A percentile compares a stretch with the other conserved stretches of the same genome.
Evolutionary conservation across 2,329 filamentous ascomycete genomes (phyloP).

Genomic region (Fusarium buharicum): DNA sequence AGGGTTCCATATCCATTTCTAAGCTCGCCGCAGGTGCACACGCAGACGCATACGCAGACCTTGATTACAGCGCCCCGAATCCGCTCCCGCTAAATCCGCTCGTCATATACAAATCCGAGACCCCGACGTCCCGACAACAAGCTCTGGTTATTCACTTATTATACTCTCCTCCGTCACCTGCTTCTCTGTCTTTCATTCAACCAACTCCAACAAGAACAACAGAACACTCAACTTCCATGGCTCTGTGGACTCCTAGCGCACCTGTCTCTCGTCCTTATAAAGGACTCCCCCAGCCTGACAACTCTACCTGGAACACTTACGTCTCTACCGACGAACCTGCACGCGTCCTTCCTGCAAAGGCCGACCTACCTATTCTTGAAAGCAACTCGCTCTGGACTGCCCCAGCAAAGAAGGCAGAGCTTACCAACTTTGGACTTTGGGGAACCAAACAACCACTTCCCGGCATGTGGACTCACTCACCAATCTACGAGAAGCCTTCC

Average conservation of each 20-base stretch:
- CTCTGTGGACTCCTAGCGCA: slow-evolving; percentile 43
- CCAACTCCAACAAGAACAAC: slow-evolving; percentile 10
- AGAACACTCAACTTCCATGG: slow-evolving; percentile 32
- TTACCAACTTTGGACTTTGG: slow-evolving; percentile 41
- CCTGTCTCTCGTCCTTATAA: slow-evolving; percentile 35
- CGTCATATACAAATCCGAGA: slow-evolving; percentile 36
- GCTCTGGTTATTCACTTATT: slow-evolving; percentile 20
- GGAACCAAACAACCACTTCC: slow-evolving; percentile 32
- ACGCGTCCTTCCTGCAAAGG: slow-evolving; percentile 46
- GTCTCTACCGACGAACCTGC: slow-evolving; percentile 41
- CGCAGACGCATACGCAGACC: slow-evolving; percentile 3
- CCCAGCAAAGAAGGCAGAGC: slow-evolving; percentile 31
- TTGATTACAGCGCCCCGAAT: slow-evolving; percentile 24
- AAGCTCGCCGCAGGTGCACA: slow-evolving; percentile 13
- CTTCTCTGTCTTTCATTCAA: slow-evolving; percentile 16
- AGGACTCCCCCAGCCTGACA: slow-evolving; percentile 53
- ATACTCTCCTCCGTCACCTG: slow-evolving; percentile 17
- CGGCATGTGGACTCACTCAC: slow-evolving; percentile 41
- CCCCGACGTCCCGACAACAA: slow-evolving; percentile 29
- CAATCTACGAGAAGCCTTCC: slow-evolving; percentile 28
- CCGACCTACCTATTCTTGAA: slow-evolving; percentile 48
- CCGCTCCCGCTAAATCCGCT: slow-evolving; percentile 36
- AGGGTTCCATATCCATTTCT: slow-evolving; percentile 39
- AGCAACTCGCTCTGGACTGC: slow-evolving; percentile 53
- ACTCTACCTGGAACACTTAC: slow-evolving; percentile 52